Conservation (phyloP, 805 yeast genomes). For the Metschnikowia lochheadii region DNA sequence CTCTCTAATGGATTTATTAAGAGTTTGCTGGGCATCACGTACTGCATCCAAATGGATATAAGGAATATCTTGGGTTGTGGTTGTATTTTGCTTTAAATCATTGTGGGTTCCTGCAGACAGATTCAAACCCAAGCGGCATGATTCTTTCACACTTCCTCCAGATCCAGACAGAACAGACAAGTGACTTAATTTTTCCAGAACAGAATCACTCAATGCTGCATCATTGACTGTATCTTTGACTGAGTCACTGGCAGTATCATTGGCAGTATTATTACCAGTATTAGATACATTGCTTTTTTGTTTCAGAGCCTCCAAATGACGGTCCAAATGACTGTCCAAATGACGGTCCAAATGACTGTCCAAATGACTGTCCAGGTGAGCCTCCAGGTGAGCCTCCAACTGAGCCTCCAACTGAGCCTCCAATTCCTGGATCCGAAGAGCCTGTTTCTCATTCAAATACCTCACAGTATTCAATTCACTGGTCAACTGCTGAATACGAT, state of each 20-base stretch:
- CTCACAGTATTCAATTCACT: slow-evolving; percentile 47
- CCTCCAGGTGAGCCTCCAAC: too few species aligned
- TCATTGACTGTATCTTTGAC: too few species aligned
- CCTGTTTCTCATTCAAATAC: slow-evolving; percentile 40
- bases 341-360: too few species aligned
- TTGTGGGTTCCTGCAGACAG: neutral
- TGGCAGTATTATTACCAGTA: too few species aligned
- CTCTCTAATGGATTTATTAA: slow-evolving; percentile 14
- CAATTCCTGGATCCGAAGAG: slow-evolving; percentile 34
- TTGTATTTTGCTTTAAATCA: neutral
- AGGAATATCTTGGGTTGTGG: slow-evolving; percentile 6
- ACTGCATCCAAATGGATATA: slow-evolving; percentile 15
- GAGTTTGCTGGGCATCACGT: slow-evolving; percentile 13
- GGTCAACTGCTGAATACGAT: slow-evolving; percentile 48
- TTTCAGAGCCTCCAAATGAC: neutral
- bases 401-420: slow-evolving; percentile 20
- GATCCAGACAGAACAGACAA: too few species aligned
- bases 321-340: too few species aligned
- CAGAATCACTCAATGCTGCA: too few species aligned
- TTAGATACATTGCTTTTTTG: too few species aligned
- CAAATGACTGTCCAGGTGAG: too few species aligned
- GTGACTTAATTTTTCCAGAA: neutral
- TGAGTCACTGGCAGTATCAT: too few species aligned
- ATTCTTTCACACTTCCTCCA: too few species aligned
- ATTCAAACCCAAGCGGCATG: too few species aligned